These are phyloP conservation scores for Chimonanthus praecox DNA, from an alignment of 164 flowering plant genomes.

Conservation along the genomic window DNA sequence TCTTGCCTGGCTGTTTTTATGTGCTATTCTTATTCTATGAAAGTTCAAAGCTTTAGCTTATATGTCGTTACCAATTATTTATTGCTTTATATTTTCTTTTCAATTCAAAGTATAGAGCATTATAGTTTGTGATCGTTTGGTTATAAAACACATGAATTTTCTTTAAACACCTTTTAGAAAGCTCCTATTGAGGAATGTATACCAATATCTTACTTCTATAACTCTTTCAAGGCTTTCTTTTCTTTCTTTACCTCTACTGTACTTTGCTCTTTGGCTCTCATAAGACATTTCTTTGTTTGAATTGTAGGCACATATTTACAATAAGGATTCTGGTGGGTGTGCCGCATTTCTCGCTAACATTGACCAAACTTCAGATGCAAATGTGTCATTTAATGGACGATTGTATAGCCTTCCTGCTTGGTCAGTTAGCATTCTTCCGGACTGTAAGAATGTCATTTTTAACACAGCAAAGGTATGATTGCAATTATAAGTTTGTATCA, in stretches of 20 bases:
- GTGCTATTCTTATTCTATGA: too few relatives aligned
- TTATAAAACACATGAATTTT: too few relatives aligned
- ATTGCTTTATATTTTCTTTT: too few relatives aligned
- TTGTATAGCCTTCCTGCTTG: conserved; percentile 57
- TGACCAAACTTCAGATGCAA: conserved; percentile 33
- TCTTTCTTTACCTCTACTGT: background rate
- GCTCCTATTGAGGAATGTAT: too few relatives aligned
- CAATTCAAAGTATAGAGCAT: too few relatives aligned
- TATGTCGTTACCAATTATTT: too few relatives aligned
- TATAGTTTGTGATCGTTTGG: too few relatives aligned
- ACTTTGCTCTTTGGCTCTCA: background rate
- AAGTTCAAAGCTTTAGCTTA: too few relatives aligned
- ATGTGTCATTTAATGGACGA: conserved; percentile 41
- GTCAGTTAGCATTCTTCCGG: conserved; percentile 83
- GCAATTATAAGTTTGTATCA: background rate
- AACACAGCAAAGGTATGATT: conserved; percentile 63
- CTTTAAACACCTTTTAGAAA: too few relatives aligned
- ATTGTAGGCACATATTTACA: conserved; percentile 49
- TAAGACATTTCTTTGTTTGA: conserved; percentile 1
- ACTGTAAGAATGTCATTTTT: conserved; percentile 51
- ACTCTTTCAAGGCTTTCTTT: background rate
- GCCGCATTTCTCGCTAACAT: conserved; percentile 69
- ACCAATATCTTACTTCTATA: too few relatives aligned
- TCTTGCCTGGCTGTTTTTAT: too few relatives aligned
- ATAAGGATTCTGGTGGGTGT: conserved; percentile 35